These are phyloP conservation scores for Bisporella sp. DNA, from an alignment of 2,329 filamentous ascomycete species.

Conservation along the genomic window DNA sequence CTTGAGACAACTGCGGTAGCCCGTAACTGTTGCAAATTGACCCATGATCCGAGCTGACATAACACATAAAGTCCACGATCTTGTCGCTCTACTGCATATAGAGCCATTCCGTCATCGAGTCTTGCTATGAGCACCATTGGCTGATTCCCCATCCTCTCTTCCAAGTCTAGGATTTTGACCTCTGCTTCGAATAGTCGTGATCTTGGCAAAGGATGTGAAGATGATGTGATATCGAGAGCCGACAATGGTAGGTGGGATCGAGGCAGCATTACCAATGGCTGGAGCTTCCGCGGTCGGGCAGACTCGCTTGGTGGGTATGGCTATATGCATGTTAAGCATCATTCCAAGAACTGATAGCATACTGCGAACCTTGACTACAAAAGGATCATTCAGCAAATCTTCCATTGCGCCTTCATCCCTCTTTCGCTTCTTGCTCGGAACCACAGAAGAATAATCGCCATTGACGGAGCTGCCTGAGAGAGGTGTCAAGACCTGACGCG, in stretches of 20 bases:
- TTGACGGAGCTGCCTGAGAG: slow-evolving; percentile 20
- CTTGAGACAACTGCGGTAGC: slow-evolving; percentile 42
- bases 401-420: slow-evolving; percentile 25
- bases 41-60: slow-evolving; percentile 62
- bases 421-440: slow-evolving; percentile 27
- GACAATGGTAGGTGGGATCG: slow-evolving; percentile 55
- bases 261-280: slow-evolving; percentile 55
- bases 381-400: slow-evolving; percentile 26
- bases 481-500: slow-evolving; percentile 25
- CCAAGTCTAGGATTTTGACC: slow-evolving; percentile 56
- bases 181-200: slow-evolving; percentile 54
- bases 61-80: slow-evolving; percentile 54
- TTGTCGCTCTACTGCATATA: slow-evolving; percentile 62
- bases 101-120: slow-evolving; percentile 43
- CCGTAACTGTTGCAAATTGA: slow-evolving; percentile 49
- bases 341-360: background rate
- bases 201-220: slow-evolving; percentile 42
- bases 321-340: slow-evolving; percentile 30
- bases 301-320: slow-evolving; percentile 48
- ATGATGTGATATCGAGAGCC: slow-evolving; percentile 48
- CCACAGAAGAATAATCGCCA: slow-evolving; percentile 11
- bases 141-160: slow-evolving; percentile 48
- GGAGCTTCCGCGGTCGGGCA: slow-evolving; percentile 46
- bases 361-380: slow-evolving; percentile 26
- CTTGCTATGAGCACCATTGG: slow-evolving; percentile 55